These are phyloP conservation scores for Glycine tomentella DNA, from an alignment of 306 rosid species.

Conservation along the genomic window DNA sequence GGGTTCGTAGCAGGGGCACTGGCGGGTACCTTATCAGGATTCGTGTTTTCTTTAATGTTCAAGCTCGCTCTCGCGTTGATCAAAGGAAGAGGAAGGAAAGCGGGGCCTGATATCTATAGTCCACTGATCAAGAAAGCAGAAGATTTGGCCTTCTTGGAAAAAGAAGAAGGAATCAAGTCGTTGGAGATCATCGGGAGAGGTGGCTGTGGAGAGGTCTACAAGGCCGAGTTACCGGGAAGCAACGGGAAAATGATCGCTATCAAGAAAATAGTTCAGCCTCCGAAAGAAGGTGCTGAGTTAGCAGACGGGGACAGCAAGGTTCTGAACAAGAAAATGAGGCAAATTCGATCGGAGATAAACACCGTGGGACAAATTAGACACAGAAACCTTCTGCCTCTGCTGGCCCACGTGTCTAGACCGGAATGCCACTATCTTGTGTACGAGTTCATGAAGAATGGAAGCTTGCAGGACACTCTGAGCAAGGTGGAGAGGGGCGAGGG, in stretches of 20 bases:
- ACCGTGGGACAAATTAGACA: constrained; percentile 92
- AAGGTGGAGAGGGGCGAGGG: constrained; percentile 48
- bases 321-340: constrained; percentile 83
- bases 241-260: constrained; percentile 77
- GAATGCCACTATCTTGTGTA: constrained; percentile 86
- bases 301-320: constrained; percentile 74
- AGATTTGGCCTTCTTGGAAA: constrained; percentile 82
- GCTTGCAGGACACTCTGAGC: constrained; percentile 66
- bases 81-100: constrained; percentile 62
- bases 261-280: constrained; percentile 80
- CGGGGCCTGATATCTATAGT: constrained; percentile 78
- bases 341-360: constrained; percentile 78
- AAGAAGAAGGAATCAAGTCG: constrained; percentile 70
- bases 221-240: constrained; percentile 73
- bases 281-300: constrained; percentile 65
- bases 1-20: constrained; percentile 82
- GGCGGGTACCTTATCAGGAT: constrained; percentile 70
- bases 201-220: constrained; percentile 89
- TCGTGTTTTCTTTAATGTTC: constrained; percentile 68
- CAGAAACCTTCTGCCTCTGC: constrained; percentile 77
- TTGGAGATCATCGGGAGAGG: constrained; percentile 73
- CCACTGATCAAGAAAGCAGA: constrained; percentile 69
- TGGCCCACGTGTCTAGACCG: constrained; percentile 82
- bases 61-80: constrained; percentile 64
- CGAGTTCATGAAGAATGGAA: constrained; percentile 94